These are phyloP conservation scores for Podosphaera fusca DNA, from an alignment of 2,329 filamentous ascomycete species.

Conservation along the genomic window DNA sequence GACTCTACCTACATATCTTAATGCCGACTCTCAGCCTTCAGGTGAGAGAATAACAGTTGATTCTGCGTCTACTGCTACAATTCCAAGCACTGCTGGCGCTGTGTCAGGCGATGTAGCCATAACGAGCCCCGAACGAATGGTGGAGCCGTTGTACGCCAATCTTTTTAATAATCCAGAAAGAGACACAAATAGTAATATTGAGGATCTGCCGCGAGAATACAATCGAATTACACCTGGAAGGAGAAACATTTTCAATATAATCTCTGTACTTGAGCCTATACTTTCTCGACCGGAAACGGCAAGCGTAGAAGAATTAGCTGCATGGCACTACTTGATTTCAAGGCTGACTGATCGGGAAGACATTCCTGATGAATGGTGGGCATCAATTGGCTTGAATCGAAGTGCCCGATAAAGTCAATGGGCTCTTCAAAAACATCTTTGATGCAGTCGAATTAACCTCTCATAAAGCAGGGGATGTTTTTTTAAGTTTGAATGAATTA, in stretches of 20 bases:
- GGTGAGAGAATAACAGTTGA: constrained; percentile 61
- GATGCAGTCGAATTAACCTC: too few relatives aligned
- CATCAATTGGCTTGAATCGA: constrained; percentile 40
- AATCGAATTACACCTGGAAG: constrained; percentile 5
- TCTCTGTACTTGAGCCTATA: neutral
- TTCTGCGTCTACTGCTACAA: constrained; percentile 11
- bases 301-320: constrained; percentile 22
- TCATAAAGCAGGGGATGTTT: too few relatives aligned
- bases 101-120: constrained; percentile 11
- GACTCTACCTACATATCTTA: constrained; percentile 55
- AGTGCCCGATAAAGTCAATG: constrained; percentile 10
- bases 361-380: constrained; percentile 69
- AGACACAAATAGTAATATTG: constrained; percentile 4
- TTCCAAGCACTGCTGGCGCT: constrained; percentile 10
- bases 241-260: neutral
- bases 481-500: too few relatives aligned
- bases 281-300: constrained; percentile 4
- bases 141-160: constrained; percentile 4
- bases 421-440: too few relatives aligned
- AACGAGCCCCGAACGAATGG: constrained; percentile 9
- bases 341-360: constrained; percentile 47
- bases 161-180: constrained; percentile 1
- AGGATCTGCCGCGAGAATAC: constrained; percentile 13
- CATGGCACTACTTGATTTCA: constrained; percentile 51
- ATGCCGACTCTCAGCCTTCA: constrained; percentile 59